These are phyloP conservation scores for Apiotrichum laibachii DNA, from an alignment of 1,284 basidiomycete species.

Conservation along the genomic window DNA sequence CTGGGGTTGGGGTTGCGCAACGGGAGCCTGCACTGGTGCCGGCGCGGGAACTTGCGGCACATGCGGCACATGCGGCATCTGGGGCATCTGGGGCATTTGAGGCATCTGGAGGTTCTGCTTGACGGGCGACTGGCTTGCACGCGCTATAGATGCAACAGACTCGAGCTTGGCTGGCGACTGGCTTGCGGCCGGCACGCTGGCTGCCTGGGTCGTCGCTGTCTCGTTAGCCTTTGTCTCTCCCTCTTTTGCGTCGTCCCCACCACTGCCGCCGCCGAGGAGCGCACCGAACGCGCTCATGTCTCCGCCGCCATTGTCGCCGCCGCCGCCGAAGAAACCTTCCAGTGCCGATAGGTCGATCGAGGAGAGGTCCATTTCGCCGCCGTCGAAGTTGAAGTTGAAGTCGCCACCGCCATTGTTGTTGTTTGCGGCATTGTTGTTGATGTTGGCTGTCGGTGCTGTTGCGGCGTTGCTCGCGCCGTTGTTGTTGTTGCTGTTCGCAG, in stretches of 20 bases:
- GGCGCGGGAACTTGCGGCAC: background rate
- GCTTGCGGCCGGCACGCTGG: no score
- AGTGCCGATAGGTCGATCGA: conserved; percentile 18
- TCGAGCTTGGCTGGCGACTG: no score
- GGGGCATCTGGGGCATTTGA: background rate
- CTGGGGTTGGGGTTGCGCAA: no score
- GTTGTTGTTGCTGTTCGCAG: conserved; percentile 6
- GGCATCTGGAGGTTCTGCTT: no score
- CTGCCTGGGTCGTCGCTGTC: no score
- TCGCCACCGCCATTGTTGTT: background rate
- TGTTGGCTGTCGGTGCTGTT: background rate
- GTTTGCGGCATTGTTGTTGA: background rate
- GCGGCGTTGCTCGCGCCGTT: background rate
- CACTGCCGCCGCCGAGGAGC: background rate
- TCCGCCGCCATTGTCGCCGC: background rate
- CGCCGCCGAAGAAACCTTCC: conserved; percentile 16
- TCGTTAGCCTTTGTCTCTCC: no score
- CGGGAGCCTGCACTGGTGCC: background rate
- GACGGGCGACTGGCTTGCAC: no score
- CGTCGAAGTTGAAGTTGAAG: conserved; percentile 16
- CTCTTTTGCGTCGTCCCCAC: no score
- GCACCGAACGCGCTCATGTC: background rate
- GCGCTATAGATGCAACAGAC: no score
- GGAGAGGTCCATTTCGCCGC: conserved; percentile 15
- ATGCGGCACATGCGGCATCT: background rate